These are phyloP conservation scores for Stylonectria norvegica DNA, from an alignment of 2,329 filamentous ascomycete genomes.

Conservation along the genomic window DNA sequence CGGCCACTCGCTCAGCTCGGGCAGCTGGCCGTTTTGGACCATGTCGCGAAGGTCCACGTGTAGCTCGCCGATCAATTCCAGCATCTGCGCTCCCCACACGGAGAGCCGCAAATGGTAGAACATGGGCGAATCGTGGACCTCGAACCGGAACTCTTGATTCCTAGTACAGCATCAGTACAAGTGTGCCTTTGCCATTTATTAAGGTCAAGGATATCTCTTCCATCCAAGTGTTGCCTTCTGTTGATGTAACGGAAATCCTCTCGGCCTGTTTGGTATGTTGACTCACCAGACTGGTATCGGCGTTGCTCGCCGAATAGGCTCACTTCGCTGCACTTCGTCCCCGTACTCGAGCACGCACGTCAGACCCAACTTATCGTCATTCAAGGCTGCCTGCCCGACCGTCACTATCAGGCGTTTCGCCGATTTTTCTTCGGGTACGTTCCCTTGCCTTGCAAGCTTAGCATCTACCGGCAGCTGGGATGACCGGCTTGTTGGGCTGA, in stretches of 20 bases:
- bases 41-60: slow-evolving; percentile 24
- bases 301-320: slow-evolving; percentile 15
- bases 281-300: slow-evolving; percentile 25
- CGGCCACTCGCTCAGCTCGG: slow-evolving; percentile 22
- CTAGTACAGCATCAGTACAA: slow-evolving; percentile 20
- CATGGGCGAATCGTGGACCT: slow-evolving; percentile 26
- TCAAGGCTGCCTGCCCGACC: slow-evolving; percentile 9
- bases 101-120: slow-evolving; percentile 24
- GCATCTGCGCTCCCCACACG: slow-evolving; percentile 25
- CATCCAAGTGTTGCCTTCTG: no score
- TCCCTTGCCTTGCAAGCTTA: neutral
- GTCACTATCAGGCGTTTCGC: slow-evolving; percentile 6
- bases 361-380: slow-evolving; percentile 17
- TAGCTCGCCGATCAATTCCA: slow-evolving; percentile 24
- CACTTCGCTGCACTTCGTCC: slow-evolving; percentile 22
- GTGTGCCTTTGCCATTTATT: slow-evolving; percentile 7
- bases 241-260: no score
- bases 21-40: slow-evolving; percentile 16
- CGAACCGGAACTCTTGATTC: slow-evolving; percentile 26
- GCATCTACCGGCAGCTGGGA: slow-evolving; percentile 10
- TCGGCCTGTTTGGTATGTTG: no score
- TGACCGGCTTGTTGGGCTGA: slow-evolving; percentile 14
- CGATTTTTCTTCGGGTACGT: neutral
- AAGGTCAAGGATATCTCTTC: no score
- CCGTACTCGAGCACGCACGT: slow-evolving; percentile 27